Conservation (phyloP, 768 basidiomycete species). For the Russula lepida region DNA sequence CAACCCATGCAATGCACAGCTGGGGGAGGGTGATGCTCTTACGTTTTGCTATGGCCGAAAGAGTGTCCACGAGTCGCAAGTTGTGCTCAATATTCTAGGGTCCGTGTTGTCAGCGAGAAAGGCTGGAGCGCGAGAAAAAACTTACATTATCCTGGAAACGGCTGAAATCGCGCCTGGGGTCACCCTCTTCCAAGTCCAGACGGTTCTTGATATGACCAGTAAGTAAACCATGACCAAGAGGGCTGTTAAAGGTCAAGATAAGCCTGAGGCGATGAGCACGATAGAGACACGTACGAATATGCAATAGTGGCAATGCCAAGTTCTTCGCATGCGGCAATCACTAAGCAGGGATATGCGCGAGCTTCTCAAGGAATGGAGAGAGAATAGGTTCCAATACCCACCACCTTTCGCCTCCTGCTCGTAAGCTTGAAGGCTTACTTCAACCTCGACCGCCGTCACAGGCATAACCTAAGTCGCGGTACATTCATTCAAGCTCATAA, state of each 20-base stretch:
- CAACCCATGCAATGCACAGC: slow-evolving; percentile 35
- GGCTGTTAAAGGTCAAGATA: slow-evolving; percentile 29
- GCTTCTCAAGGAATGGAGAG: not conserved
- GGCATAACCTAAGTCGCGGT: slow-evolving; percentile 38
- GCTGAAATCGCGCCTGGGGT: slow-evolving; percentile 25
- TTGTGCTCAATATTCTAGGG: slow-evolving; percentile 34
- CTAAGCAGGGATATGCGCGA: slow-evolving; percentile 21
- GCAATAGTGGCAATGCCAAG: slow-evolving; percentile 47
- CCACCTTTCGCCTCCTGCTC: slow-evolving; percentile 44
- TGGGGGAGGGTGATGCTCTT: slow-evolving; percentile 36
- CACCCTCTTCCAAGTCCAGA: slow-evolving; percentile 31
- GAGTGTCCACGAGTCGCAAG: slow-evolving; percentile 33
- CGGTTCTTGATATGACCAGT: slow-evolving; percentile 39
- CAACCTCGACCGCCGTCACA: slow-evolving; percentile 58
- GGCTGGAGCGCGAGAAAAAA: slow-evolving; percentile 1
- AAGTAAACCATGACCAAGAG: slow-evolving; percentile 46
- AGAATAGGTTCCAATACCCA: slow-evolving; percentile 14
- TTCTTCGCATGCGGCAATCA: slow-evolving; percentile 45
- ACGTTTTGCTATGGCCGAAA: slow-evolving; percentile 33
- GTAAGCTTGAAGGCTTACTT: slow-evolving; percentile 55
- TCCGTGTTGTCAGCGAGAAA: not conserved
- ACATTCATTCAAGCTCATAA: not conserved
- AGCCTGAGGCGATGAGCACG: not conserved
- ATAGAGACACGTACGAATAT: slow-evolving; percentile 37
- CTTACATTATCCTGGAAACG: slow-evolving; percentile 33